These are phyloP conservation scores for Gastroboletus turbinatus DNA, from an alignment of 1,284 basidiomycete species.

Conservation along the genomic window DNA sequence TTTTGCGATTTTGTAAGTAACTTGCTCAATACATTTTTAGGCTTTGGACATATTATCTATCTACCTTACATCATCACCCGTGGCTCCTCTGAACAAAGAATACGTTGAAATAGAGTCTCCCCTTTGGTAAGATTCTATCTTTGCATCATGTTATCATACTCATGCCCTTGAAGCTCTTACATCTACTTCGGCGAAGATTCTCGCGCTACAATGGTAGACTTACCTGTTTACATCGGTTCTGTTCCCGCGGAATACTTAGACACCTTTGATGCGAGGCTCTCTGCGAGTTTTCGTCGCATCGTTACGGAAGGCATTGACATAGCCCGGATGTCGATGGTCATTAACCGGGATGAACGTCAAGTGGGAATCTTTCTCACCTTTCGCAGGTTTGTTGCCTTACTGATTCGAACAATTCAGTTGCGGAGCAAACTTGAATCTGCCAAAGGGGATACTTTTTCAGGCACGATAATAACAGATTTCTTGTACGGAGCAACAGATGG, in stretches of 20 bases:
- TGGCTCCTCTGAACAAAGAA: constrained; percentile 90
- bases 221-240: constrained; percentile 81
- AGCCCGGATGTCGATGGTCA: constrained; percentile 86
- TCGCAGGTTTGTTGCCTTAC: background rate
- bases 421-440: constrained; percentile 74
- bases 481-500: constrained; percentile 87
- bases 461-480: constrained; percentile 81
- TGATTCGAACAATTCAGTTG: constrained; percentile 43
- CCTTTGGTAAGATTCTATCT: constrained; percentile 55
- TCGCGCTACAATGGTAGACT: constrained; percentile 72
- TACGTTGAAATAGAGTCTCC: constrained; percentile 93
- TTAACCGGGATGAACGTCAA: constrained; percentile 87
- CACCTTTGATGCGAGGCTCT: constrained; percentile 70
- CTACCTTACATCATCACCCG: constrained; percentile 89
- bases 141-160: constrained; percentile 22
- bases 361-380: constrained; percentile 37
- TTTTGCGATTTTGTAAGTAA: background rate
- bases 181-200: constrained; percentile 83
- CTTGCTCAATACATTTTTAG: constrained; percentile 35
- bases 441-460: constrained; percentile 75
- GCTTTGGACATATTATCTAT: constrained; percentile 85
- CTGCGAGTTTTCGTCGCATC: constrained; percentile 71
- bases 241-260: constrained; percentile 83
- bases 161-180: constrained; percentile 55
- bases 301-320: constrained; percentile 85